Evolutionary conservation across 2,329 filamentous ascomycete species (phyloP), one percentile per base, ranked within the genome.

Genomic region (Trichoderma citrinoviride): DNA sequence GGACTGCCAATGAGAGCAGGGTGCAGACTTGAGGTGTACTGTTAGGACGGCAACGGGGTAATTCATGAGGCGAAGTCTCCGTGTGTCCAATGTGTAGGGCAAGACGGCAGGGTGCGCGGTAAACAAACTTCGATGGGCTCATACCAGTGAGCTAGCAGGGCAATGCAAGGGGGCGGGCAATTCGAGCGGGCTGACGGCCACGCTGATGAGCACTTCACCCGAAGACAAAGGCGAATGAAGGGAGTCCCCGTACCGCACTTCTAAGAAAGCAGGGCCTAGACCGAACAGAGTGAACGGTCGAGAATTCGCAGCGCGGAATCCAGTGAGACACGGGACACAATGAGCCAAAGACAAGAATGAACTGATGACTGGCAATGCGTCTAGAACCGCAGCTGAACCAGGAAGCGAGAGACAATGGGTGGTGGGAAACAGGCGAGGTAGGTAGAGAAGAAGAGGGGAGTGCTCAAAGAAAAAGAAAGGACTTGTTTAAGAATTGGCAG

Each of bases 401-500:
- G 19, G 29, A 41, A 66, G 54, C 25, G 47, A 65, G 61, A 65
- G 53, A 64, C 65, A 60, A 40, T 21, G 17, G 19, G 47, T 29
- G 27, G 33, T 57, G 33, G 29, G 14, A 50, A 25, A 49, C n/a
- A 52, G 23, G 14, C 29, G 55, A 25, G 25, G 37, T 44, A 19
- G 50, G 25, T n/a, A 44, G 41, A 54, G 33, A 58, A 46, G 55
- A 46, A 61, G n/a, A n/a, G 23, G n/a, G 49, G 44, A 46, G 25
- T 23, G 17, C 58, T 33, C 49, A 61, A 61, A 53, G 27, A 44
- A 23, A 7, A 54, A 37, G 65, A 55, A 40, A 43, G 23, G 40
- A 25, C n/a, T n/a, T n/a, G n/a, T n/a, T 70, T 23, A 40, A 63
- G 25, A 37, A 44, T 44, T 56, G 41, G 66, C 68, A 68, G 21